Conservation (phyloP, 306 rosid species). For the Oxytropis ochrocephala region DNA sequence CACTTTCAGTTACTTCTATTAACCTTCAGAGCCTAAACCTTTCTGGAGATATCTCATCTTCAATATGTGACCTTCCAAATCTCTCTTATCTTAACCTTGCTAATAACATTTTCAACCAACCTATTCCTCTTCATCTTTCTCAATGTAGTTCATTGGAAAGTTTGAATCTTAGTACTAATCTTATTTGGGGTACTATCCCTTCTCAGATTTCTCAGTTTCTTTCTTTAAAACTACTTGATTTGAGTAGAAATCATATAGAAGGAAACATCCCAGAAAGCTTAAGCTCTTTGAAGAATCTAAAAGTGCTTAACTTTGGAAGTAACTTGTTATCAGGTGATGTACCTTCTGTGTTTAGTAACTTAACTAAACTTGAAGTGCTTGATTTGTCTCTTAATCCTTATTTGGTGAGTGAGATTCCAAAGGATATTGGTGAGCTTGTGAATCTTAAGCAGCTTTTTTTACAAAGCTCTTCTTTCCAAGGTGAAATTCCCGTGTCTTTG, state of each 20-base stretch:
- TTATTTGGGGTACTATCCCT: constrained; percentile 89
- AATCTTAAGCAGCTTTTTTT: constrained; percentile 56
- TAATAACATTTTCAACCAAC: constrained; percentile 66
- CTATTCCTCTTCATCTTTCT: constrained; percentile 95
- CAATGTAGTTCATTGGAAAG: constrained; percentile 56
- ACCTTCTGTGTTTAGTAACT: constrained; percentile 53
- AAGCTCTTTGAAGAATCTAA: constrained; percentile 54
- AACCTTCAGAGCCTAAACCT: constrained; percentile 69
- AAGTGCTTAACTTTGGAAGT: constrained; percentile 59
- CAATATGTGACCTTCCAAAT: constrained; percentile 53
- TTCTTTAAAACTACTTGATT: constrained; percentile 65
- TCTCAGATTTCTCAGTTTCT: constrained; percentile 75
- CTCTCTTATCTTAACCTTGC: constrained; percentile 78
- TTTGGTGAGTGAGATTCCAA: constrained; percentile 79
- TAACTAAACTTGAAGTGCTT: constrained; percentile 64
- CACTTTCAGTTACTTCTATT: constrained; percentile 54
- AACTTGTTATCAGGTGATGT: constrained; percentile 75
- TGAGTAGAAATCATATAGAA: constrained; percentile 67
- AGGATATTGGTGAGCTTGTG: constrained; percentile 58
- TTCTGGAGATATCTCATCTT: constrained; percentile 79
- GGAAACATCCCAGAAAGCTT: constrained; percentile 71
- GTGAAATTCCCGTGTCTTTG: constrained; percentile 66
- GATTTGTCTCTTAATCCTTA: constrained; percentile 76
- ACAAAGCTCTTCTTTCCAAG: constrained; percentile 82
- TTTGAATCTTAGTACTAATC: constrained; percentile 85